phyloP scores from a whole-genome alignment of 2,329 filamentous ascomycete species.

The Cytospora leucostoma region DNA sequence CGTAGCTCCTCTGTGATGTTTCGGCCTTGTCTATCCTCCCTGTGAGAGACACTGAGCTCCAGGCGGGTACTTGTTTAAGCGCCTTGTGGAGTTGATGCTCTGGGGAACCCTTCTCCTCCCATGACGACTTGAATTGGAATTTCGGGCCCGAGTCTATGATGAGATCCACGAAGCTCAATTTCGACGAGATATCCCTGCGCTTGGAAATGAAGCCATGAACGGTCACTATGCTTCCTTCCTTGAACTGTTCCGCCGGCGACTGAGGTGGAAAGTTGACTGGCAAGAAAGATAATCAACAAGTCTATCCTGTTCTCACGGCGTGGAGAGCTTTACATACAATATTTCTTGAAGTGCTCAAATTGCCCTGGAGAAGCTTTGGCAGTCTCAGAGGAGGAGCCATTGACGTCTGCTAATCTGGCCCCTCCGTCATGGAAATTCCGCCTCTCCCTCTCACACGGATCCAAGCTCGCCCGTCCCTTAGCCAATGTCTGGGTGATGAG shows the following conservation, averaged over 20 bases:
- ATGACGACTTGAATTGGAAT: constrained; percentile 47
- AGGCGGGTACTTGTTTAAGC: constrained; percentile 49
- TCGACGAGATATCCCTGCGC: constrained; percentile 66
- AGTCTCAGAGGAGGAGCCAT: not conserved
- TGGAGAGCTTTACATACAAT: constrained; percentile 38
- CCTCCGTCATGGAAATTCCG: constrained; percentile 3
- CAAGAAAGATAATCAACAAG: constrained; percentile 21
- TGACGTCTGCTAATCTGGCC: not conserved
- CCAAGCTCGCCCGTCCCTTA: not conserved
- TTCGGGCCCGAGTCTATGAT: constrained; percentile 35
- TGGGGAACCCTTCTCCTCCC: constrained; percentile 39
- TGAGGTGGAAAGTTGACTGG: constrained; percentile 38
- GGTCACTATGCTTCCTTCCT: constrained; percentile 46
- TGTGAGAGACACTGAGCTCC: constrained; percentile 55
- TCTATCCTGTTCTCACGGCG: not conserved
- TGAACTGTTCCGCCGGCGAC: constrained; percentile 33
- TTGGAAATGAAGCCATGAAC: constrained; percentile 74
- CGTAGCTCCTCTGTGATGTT: constrained; percentile 3
- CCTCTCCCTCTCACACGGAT: not conserved
- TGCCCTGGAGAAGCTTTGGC: constrained; percentile 20
- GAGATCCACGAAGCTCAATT: constrained; percentile 68
- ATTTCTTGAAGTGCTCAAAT: constrained; percentile 47
- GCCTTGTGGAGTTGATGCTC: constrained; percentile 41
- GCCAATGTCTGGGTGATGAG: constrained; percentile 6
- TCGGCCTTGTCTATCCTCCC: constrained; percentile 40